Base-by-base conservation (phyloP, 306 rosid genomes). In the Medicago lupulina region DNA sequence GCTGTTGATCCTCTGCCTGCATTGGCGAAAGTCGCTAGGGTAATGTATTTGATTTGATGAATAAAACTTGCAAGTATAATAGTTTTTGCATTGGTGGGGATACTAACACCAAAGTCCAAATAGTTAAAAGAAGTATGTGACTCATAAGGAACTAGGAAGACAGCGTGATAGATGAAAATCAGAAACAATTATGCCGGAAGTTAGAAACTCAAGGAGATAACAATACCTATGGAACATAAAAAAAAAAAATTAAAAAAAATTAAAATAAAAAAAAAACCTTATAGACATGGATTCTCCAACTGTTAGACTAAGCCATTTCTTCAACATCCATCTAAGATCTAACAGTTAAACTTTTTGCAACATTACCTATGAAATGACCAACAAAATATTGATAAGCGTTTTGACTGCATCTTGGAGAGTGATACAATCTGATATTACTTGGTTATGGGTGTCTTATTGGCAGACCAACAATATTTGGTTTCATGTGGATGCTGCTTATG, bases 401-500 rank as follows among this genome's bases (percentile, higher is more conserved):
- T 54, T 47, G 8, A 62, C 19, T 54, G 67, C 79, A 70, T 70
- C 59, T 70, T 69, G 67, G 70, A 71, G 60, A 63, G 34, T 38
- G 40, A 54, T 38, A 71, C 31, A 53, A 67, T 67, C 61, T 81
- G 19, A 75, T 68, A 41, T 63, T 75, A 40, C 34, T 71, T 36
- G 63, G 58, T 43, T 74, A 41, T 83, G 72, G 57, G 9, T 67
- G 64, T 75, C 50, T 59, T 74, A 44, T 78, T 81, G 76, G 53
- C 80, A 94, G 98, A 70, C 81, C 69, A 68, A 86, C 75, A 85
- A 82, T 71, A 83, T 94, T 80, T 94, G 98, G 98, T 87, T 94
- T 79, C 98, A 94, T 62, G 89, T 94, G 47, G 98, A 94, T 84
- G 96, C 98, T 83, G 98, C 98, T 55, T 94, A 92, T 71, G 97